Evolutionary conservation across 495 filamentous ascomycete species (phyloP).

Genomic region (Astrothelium macrocarpum): DNA sequence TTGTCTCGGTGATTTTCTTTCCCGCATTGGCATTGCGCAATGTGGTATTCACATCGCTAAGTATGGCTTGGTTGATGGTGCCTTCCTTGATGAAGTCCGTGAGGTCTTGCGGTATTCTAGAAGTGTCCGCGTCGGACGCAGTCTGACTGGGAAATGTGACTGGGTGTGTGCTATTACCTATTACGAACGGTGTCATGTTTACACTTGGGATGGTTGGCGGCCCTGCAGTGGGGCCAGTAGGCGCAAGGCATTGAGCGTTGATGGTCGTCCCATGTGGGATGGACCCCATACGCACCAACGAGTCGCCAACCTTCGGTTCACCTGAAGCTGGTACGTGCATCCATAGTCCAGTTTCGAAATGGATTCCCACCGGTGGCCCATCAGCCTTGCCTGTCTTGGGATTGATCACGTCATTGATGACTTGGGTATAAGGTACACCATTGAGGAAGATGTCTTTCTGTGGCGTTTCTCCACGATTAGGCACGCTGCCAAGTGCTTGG

Average conservation of each 20-base stretch:
- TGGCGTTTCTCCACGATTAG: conserved; percentile 13
- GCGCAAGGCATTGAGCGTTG: conserved; percentile 25
- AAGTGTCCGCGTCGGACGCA: conserved; percentile 15
- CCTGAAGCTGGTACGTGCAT: conserved; percentile 11
- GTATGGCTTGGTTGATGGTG: conserved; percentile 27
- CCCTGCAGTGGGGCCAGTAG: conserved; percentile 12
- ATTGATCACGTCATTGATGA: conserved; percentile 16
- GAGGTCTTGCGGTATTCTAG: conserved; percentile 26
- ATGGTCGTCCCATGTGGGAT: conserved; percentile 32
- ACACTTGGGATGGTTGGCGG: conserved; percentile 15
- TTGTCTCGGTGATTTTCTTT: conserved; percentile 24
- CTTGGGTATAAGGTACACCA: conserved; percentile 17
- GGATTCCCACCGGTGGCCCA: conserved; percentile 9
- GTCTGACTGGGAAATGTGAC: conserved; percentile 13
- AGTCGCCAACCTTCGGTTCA: conserved; percentile 3
- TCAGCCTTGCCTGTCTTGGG: conserved; percentile 14
- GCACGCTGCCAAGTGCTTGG: conserved; percentile 11
- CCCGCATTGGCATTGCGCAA: conserved; percentile 21
- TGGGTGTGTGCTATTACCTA: conserved; percentile 12
- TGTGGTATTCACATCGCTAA: conserved; percentile 22
- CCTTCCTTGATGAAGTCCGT: conserved; percentile 22
- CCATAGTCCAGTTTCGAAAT: conserved; percentile 18
- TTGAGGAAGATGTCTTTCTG: conserved; percentile 17
- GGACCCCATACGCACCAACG: conserved; percentile 24
- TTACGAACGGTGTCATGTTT: conserved; percentile 24